Conservation (phyloP, 805 yeast species). For the Spencermartinsiella europaea region DNA sequence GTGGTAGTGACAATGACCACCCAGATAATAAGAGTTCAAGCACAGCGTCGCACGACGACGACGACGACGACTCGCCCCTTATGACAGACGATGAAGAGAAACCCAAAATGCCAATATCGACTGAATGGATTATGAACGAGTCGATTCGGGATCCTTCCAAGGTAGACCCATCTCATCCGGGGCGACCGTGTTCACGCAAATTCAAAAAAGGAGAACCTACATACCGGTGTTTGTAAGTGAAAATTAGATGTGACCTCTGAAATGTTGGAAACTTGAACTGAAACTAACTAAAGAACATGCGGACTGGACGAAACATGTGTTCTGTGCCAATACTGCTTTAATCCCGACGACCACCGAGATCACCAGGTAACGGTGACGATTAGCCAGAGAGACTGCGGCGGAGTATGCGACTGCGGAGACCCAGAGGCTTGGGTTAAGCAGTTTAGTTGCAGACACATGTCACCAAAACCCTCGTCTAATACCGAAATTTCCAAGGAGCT, state of each 20-base stretch:
- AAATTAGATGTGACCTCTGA: too few relatives aligned
- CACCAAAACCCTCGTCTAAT: conserved; percentile 27
- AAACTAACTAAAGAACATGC: conserved; percentile 49
- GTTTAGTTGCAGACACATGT: conserved; percentile 45
- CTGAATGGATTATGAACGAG: conserved; percentile 19
- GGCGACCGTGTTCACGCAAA: conserved; percentile 68
- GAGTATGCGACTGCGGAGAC: conserved; percentile 88
- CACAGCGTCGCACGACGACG: not conserved
- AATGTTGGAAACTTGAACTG: not conserved
- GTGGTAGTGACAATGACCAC: conserved; percentile 21
- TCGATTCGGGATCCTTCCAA: conserved; percentile 23
- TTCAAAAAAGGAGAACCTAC: conserved; percentile 78
- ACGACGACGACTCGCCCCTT: not conserved
- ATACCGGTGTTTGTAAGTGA: conserved; percentile 50
- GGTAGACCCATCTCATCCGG: conserved; percentile 42
- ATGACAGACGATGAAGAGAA: not conserved
- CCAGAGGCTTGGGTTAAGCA: conserved; percentile 69
- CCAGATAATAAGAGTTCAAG: conserved; percentile 9
- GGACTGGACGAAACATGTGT: conserved; percentile 83
- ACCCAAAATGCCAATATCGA: not conserved
- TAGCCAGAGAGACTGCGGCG: conserved; percentile 58
- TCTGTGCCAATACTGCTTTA: conserved; percentile 70
- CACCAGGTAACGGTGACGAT: conserved; percentile 66
- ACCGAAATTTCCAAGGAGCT: conserved; percentile 42
- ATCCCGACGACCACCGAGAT: conserved; percentile 60